These are phyloP conservation scores for Melaleuca alternifolia DNA, from an alignment of 345 rosid genomes.

Conservation along the genomic window DNA sequence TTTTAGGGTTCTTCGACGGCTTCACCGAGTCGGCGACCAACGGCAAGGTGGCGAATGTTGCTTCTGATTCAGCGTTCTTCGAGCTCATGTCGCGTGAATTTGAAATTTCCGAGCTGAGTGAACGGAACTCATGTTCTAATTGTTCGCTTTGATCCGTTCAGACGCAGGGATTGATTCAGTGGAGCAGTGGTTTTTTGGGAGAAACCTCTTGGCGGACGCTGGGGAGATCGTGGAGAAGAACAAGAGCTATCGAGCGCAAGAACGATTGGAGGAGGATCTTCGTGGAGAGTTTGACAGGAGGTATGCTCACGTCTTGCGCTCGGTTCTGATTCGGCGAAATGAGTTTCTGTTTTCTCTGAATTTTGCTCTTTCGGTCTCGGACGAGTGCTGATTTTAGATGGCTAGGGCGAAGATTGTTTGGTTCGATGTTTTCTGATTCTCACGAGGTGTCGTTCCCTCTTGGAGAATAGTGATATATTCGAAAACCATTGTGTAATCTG, in stretches of 20 bases:
- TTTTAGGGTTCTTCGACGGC: slow-evolving; percentile 41
- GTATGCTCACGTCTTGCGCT: neutral
- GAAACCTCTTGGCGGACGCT: slow-evolving; percentile 69
- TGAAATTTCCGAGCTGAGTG: neutral
- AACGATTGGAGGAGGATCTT: slow-evolving; percentile 55
- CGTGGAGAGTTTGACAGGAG: slow-evolving; percentile 28
- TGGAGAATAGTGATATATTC: neutral
- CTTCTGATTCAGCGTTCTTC: neutral
- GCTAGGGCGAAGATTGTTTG: neutral
- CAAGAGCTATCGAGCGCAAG: slow-evolving; percentile 43
- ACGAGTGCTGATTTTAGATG: neutral
- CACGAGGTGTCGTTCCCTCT: neutral
- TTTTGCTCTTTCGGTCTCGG: neutral
- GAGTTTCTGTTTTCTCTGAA: neutral
- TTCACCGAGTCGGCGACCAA: slow-evolving; percentile 24
- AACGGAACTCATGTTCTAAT: neutral
- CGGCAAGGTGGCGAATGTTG: slow-evolving; percentile 43
- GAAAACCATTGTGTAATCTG: neutral
- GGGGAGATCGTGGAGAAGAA: slow-evolving; percentile 70
- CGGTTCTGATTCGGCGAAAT: neutral
- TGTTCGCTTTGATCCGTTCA: neutral
- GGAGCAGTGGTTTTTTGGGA: slow-evolving; percentile 47
- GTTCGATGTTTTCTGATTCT: neutral
- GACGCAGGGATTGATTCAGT: slow-evolving; percentile 56
- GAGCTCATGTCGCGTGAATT: neutral